Base-by-base conservation (phyloP, 2,329 filamentous ascomycete species). In the Ophiostoma sp. region DNA sequence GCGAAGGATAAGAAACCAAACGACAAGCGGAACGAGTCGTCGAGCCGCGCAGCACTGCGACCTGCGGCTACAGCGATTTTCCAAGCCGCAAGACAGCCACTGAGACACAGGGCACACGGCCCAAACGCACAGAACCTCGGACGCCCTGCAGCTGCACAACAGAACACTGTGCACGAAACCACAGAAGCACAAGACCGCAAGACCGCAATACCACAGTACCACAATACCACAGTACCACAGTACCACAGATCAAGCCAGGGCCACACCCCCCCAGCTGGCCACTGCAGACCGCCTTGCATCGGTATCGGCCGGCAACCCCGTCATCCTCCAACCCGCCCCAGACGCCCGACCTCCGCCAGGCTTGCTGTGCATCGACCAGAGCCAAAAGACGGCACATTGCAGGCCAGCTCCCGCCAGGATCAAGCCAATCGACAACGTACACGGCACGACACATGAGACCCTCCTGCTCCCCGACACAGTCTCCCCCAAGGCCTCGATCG, bases 31-130 rank as follows among this genome's bases (percentile, higher is more conserved):
- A 27, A 27, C 27, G 27, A 27, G 27, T 27, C 27, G 27, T 27
- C 27, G 27, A 27, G 2, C 27, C 27, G 27, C 27, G 27, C 45
- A 49, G 5, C 45, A n/a, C 9, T 62, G 14, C 36, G 58, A 40
- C 36, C 36, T 41, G 58, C 58, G 58, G 58, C 58, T 62, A 62
- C 58, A 41, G 5, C 58, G 58, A 62, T 12, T 5, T 27, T 62
- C 38, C 58, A 62, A 58, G 18, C 52, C 52, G 52, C 18, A 58
- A 62, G 58, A 62, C 58, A 62, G 58, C 58, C 58, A 8, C 58
- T 38, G 58, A 62, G 58, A 62, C 18, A 38, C 58, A 62, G 16
- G 55, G 52, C 52, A 58, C 52, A 38, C 27, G 42, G 42, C 42
- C 42, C 42, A 45, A 52, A 18, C 47, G 16, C 47, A 36, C 55